These are phyloP conservation scores for Penicillium cataractarum DNA, from an alignment of 495 filamentous ascomycete species.

Conservation along the genomic window DNA sequence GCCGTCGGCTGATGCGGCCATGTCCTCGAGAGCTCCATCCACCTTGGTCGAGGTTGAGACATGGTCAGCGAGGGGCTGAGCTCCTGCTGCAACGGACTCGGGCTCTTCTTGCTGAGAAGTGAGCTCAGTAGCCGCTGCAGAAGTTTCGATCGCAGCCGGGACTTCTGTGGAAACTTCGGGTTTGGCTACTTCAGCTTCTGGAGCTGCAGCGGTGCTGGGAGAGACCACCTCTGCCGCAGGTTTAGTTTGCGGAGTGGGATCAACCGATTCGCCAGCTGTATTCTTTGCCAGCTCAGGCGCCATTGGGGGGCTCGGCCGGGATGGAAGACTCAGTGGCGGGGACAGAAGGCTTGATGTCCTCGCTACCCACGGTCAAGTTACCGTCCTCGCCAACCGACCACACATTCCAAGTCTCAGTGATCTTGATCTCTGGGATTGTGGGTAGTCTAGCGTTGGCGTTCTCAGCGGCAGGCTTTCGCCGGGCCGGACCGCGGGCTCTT, in stretches of 20 bases:
- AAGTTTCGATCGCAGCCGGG: constrained; percentile 4
- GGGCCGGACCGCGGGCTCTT: constrained; percentile 82
- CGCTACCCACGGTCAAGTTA: constrained; percentile 41
- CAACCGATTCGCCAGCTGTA: constrained; percentile 58
- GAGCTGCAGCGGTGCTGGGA: constrained; percentile 6
- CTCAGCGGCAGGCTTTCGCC: constrained; percentile 67
- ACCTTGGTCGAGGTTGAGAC: constrained; percentile 16
- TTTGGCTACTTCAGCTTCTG: constrained; percentile 8
- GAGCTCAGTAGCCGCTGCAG: constrained; percentile 5
- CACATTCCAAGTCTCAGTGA: constrained; percentile 53
- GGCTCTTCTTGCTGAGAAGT: constrained; percentile 17
- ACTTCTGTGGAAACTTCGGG: constrained; percentile 9
- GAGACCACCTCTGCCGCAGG: constrained; percentile 13
- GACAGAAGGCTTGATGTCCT: constrained; percentile 25
- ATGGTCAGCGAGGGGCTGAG: constrained; percentile 8
- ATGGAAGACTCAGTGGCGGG: constrained; percentile 19
- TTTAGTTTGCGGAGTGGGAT: constrained; percentile 27
- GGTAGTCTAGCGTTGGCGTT: constrained; percentile 33
- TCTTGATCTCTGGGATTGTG: constrained; percentile 47
- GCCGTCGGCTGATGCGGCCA: constrained; percentile 37
- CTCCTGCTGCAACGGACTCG: constrained; percentile 8
- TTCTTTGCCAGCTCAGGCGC: constrained; percentile 53
- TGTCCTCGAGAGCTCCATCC: constrained; percentile 31
- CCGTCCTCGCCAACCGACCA: constrained; percentile 56
- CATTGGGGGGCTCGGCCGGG: constrained; percentile 29